Evolutionary conservation across 768 basidiomycete genomes (phyloP).

Genomic region (Leccinum barrowsii): DNA sequence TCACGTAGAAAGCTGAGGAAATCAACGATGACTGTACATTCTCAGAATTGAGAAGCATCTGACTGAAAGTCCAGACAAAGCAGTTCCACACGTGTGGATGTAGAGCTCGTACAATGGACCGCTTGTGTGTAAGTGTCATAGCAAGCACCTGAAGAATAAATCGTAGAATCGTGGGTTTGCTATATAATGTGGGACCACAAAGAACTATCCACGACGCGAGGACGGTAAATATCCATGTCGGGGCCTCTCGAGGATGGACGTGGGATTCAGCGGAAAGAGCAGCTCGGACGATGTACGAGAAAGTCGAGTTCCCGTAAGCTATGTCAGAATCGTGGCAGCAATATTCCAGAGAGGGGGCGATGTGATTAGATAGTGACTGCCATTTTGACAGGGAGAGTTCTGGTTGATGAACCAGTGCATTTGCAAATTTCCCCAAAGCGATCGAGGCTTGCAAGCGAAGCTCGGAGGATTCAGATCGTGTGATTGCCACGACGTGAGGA

Average conservation of each 20-base stretch:
- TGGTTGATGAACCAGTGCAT: slow-evolving; percentile 27
- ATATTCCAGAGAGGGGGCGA: slow-evolving; percentile 26
- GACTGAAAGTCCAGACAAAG: slow-evolving; percentile 54
- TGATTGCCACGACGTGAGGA: slow-evolving; percentile 16
- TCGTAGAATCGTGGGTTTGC: slow-evolving; percentile 35
- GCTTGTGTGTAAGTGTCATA: slow-evolving; percentile 32
- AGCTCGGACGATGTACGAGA: slow-evolving; percentile 26
- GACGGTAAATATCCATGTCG: slow-evolving; percentile 44
- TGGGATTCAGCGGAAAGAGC: slow-evolving; percentile 27
- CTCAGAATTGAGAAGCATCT: slow-evolving; percentile 29
- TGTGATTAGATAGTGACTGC: slow-evolving; percentile 21
- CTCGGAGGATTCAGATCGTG: slow-evolving; percentile 13
- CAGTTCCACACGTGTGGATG: slow-evolving; percentile 49
- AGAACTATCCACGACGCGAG: slow-evolving; percentile 48
- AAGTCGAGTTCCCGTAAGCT: slow-evolving; percentile 4
- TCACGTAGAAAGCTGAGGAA: slow-evolving; percentile 38
- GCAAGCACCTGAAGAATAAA: slow-evolving; percentile 37
- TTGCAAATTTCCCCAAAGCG: slow-evolving; percentile 25
- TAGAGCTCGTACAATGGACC: slow-evolving; percentile 35
- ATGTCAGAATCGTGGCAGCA: slow-evolving; percentile 9
- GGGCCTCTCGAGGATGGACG: slow-evolving; percentile 22
- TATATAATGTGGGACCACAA: slow-evolving; percentile 42
- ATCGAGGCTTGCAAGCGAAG: slow-evolving; percentile 22
- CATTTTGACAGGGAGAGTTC: slow-evolving; percentile 31
- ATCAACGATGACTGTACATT: slow-evolving; percentile 23